Evolutionary conservation across 2,329 filamentous ascomycete species (phyloP).

Genomic region (Emmonsiellopsis sp.): DNA sequence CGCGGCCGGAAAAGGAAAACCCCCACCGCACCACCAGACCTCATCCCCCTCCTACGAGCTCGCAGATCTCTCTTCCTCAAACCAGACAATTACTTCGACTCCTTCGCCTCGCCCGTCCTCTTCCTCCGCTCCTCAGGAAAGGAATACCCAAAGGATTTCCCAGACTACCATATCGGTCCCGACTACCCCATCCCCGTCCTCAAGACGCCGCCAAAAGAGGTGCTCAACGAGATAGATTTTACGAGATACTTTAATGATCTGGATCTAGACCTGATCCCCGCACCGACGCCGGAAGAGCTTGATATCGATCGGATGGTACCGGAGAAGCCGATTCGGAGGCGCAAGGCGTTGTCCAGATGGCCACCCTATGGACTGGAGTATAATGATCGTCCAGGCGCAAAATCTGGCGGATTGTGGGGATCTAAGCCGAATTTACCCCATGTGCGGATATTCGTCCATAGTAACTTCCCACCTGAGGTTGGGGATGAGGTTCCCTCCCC

Average conservation of each 20-base stretch:
- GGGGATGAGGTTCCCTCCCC: neutral
- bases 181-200: conserved; percentile 26
- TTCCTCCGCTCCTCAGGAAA: conserved; percentile 33
- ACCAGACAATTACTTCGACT: conserved; percentile 32
- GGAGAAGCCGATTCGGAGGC: conserved; percentile 17
- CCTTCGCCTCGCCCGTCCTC: conserved; percentile 34
- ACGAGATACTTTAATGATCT: neutral
- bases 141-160: conserved; percentile 26
- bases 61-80: conserved; percentile 27
- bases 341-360: conserved; percentile 30
- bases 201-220: conserved; percentile 7
- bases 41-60: conserved; percentile 26
- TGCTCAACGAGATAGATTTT: conserved; percentile 1
- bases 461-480: neutral
- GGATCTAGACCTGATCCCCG: conserved; percentile 1
- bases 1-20: conserved; percentile 11
- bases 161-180: conserved; percentile 24
- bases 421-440: conserved; percentile 24
- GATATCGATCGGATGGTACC: neutral
- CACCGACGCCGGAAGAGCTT: neutral
- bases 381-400: conserved; percentile 15
- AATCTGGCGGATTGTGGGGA: conserved; percentile 6
- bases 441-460: conserved; percentile 19
- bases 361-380: conserved; percentile 30
- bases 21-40: conserved; percentile 18